Conservation (phyloP, 148 eudicot genomes). For the Vaccinium darrowii region DNA sequence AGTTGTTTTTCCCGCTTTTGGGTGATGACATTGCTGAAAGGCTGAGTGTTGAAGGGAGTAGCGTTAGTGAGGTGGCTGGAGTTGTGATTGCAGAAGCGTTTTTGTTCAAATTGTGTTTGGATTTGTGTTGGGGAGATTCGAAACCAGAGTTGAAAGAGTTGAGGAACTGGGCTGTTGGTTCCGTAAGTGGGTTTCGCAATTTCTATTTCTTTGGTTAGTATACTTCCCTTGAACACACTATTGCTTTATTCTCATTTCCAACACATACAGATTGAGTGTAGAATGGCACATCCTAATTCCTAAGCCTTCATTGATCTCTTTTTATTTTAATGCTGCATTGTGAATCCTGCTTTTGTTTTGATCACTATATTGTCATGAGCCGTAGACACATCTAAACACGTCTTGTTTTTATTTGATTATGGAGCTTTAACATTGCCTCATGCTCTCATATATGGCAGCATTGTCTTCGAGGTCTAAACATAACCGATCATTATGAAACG, state of each 20-base stretch:
- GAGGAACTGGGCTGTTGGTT: constrained; percentile 46
- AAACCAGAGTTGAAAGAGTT: constrained; percentile 32
- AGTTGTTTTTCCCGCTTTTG: constrained; percentile 44
- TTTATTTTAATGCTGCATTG: not conserved
- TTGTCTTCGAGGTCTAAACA: not conserved
- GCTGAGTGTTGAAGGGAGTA: constrained; percentile 30
- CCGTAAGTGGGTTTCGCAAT: constrained; percentile 42
- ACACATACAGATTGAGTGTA: not conserved
- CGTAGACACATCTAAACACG: not conserved
- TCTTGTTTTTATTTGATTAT: not conserved
- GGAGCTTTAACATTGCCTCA: not conserved
- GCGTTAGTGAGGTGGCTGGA: constrained; percentile 46
- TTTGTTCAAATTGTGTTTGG: constrained; percentile 49
- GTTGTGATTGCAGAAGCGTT: constrained; percentile 49
- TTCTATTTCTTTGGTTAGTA: constrained; percentile 46
- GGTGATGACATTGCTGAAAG: constrained; percentile 28
- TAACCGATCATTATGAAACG: not conserved
- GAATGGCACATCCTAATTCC: not conserved
- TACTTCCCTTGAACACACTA: not conserved
- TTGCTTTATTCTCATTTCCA: not conserved
- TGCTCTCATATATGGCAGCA: too few species aligned
- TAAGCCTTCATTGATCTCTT: not conserved
- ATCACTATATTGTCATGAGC: not conserved
- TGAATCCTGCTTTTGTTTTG: not conserved
- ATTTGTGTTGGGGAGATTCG: constrained; percentile 24